Conservation (phyloP, 2,329 filamentous ascomycete species). For the Arthrobotrys sinensis region DNA sequence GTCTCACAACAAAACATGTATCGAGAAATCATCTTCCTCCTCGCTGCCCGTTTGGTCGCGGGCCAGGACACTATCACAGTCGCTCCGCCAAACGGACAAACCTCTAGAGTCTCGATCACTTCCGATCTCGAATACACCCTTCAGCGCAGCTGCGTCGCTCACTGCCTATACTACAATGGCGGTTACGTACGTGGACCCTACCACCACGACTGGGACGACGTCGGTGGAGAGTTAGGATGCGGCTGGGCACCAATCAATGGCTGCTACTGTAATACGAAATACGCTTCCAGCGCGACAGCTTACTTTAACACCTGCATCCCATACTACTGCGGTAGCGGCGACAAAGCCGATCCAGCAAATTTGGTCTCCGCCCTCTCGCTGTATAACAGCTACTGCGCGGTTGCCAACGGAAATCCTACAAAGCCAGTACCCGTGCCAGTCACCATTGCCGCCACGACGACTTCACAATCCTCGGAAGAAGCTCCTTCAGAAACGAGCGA, state of each 20-base stretch:
- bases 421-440: constrained; percentile 47
- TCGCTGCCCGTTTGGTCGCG: constrained; percentile 23
- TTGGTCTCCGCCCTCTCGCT: constrained; percentile 62
- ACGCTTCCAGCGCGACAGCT: constrained; percentile 63
- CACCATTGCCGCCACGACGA: constrained; percentile 26
- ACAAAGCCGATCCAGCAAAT: constrained; percentile 61
- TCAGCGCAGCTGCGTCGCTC: constrained; percentile 62
- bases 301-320: constrained; percentile 64
- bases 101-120: constrained; percentile 6
- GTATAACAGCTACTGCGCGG: constrained; percentile 64
- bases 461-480: constrained; percentile 9
- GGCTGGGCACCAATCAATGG: constrained; percentile 63
- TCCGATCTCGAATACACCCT: constrained; percentile 33
- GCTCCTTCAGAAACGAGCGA: background rate
- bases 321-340: constrained; percentile 58
- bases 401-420: constrained; percentile 62
- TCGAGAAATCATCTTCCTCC: constrained; percentile 22
- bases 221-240: constrained; percentile 63
- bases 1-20: too few species aligned
- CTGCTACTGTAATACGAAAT: constrained; percentile 64
- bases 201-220: constrained; percentile 62
- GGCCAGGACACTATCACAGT: constrained; percentile 12
- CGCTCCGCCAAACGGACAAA: constrained; percentile 1
- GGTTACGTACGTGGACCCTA: constrained; percentile 58
- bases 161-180: constrained; percentile 64